Evolutionary conservation across 176 grass and related monocot genomes (phyloP), one percentile per base, ranked within the genome.

Genomic region (Ensete glaucum): DNA sequence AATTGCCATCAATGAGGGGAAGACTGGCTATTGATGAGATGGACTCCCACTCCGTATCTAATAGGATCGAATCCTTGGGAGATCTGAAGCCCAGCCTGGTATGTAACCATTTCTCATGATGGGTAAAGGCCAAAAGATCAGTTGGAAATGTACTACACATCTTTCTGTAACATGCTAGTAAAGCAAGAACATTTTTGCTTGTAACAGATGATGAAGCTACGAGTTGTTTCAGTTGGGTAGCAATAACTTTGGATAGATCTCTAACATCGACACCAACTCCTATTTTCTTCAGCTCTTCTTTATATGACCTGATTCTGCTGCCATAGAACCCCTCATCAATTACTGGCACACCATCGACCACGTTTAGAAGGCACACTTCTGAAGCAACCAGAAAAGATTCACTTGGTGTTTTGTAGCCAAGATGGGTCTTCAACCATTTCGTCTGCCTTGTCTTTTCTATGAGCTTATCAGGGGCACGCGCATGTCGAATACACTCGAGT

Each of bases 321-420:
- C 80, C 92, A 64, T 91, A 96, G 62, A 81, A 89, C 60, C 54
- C 27, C n/a, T 72, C 73, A 80, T 96, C 86, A 79, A 96, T 80
- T 12, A 91, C 2, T 1, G 86, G 82, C 77, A 82, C 26, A 11
- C 9, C 62, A 1, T 80, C 13, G 8, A 91, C 79, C 9, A 85
- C 43, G 52, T 82, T 84, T 3, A 83, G 21, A 71, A 96, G 86
- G 65, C 80, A 81, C 19, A 81, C 79, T 63, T 83, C 74, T 55
- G 83, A 71, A 60, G 74, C 25, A 12, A 79, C 74, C 72, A 91
- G 75, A 77, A 91, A 84, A n/a, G 86, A 73, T 67, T 81, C 67
- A 34, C 53, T 65, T 8, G 88, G 86, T 76, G 54, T 8, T 77
- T 73, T 54, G 54, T 88, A 80, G 53, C 92, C 92, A 76, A 91